Evolutionary conservation across 495 filamentous ascomycete species (phyloP).

Genomic region (Talaromyces borbonicus): DNA sequence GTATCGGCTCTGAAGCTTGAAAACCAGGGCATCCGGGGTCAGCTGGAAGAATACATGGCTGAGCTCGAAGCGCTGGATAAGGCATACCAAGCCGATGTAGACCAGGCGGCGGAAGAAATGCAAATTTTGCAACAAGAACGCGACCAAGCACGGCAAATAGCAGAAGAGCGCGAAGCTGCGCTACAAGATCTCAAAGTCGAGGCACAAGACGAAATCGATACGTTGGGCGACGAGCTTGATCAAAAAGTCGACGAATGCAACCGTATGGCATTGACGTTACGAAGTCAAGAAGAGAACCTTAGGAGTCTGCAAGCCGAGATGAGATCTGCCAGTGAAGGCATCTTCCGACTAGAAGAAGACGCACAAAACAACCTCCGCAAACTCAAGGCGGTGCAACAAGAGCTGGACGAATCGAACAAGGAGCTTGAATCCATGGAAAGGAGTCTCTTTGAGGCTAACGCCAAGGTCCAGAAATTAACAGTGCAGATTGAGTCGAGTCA

Average conservation of each 20-base stretch:
- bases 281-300: slow-evolving; percentile 58
- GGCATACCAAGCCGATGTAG: slow-evolving; percentile 65
- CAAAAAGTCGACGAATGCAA: slow-evolving; percentile 63
- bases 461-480: slow-evolving; percentile 73
- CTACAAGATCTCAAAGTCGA: slow-evolving; percentile 71
- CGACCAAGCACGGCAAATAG: slow-evolving; percentile 69
- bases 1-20: slow-evolving; percentile 75
- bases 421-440: slow-evolving; percentile 71
- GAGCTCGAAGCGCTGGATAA: slow-evolving; percentile 56
- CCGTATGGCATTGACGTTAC: slow-evolving; percentile 51
- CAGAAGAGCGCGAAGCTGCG: slow-evolving; percentile 70
- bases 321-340: slow-evolving; percentile 74
- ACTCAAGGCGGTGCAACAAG: slow-evolving; percentile 63
- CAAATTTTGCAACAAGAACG: slow-evolving; percentile 75
- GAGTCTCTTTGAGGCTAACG: slow-evolving; percentile 66
- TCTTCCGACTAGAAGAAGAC: slow-evolving; percentile 81
- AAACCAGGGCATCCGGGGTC: slow-evolving; percentile 67
- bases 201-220: slow-evolving; percentile 73
- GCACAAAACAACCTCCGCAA: slow-evolving; percentile 55
- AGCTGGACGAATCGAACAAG: slow-evolving; percentile 62
- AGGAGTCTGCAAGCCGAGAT: slow-evolving; percentile 81
- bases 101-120: slow-evolving; percentile 67
- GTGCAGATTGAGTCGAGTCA: slow-evolving; percentile 90
- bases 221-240: slow-evolving; percentile 70
- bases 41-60: slow-evolving; percentile 58